These are phyloP conservation scores for Lagenidium giganteum DNA, from an alignment of 352 stramenopile species.

Conservation along the genomic window DNA sequence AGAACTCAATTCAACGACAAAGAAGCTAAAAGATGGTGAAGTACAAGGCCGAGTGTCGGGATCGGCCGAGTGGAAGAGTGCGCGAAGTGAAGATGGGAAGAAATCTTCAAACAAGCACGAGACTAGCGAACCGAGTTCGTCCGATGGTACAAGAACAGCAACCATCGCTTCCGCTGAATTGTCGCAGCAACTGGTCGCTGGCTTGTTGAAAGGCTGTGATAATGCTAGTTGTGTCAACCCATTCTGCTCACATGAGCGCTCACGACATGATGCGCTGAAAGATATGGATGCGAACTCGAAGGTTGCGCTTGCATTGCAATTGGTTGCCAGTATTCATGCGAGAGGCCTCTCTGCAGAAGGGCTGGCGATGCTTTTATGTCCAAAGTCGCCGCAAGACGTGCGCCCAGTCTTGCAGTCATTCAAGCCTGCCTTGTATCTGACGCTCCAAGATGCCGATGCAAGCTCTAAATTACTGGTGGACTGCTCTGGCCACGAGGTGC, in stretches of 20 bases:
- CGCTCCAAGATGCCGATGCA: conserved; percentile 41
- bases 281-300: too few species aligned
- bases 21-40: conserved; percentile 45
- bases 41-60: conserved; percentile 72
- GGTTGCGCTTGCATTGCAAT: conserved; percentile 40
- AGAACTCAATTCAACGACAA: conserved; percentile 38
- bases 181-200: conserved; percentile 39
- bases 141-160: neutral
- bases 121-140: neutral
- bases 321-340: conserved; percentile 28
- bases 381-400: conserved; percentile 18
- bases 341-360: conserved; percentile 26
- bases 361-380: conserved; percentile 37
- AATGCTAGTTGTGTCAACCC: conserved; percentile 30
- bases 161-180: too few species aligned
- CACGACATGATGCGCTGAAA: too few species aligned
- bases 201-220: conserved; percentile 37
- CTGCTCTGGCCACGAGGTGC: conserved; percentile 39
- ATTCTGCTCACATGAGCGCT: conserved; percentile 23
- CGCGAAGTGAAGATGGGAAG: conserved; percentile 60
- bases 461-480: conserved; percentile 29
- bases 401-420: conserved; percentile 35
- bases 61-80: conserved; percentile 72
- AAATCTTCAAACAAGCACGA: neutral
- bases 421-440: conserved; percentile 41